Evolutionary conservation across 169 alveolate species (phyloP), one percentile per base, ranked within the genome.

Genomic region (Plasmodium yoelii): DNA sequence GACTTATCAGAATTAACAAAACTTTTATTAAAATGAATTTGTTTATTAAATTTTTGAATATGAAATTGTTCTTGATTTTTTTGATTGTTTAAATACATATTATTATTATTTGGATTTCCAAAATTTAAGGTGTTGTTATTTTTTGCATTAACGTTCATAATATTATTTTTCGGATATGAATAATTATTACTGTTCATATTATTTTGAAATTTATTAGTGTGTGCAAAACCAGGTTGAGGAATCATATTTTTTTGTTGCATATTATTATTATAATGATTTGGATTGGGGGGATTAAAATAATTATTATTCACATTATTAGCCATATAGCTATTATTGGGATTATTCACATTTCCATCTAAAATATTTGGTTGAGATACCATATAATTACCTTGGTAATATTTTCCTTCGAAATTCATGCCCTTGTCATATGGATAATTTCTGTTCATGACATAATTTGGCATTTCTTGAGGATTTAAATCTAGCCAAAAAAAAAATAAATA

Each of bases 201-300:
- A 67, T 67, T 73, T 7, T 12, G 49, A 59, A 44, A 74, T 67
- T 73, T 74, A 61, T 74, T 74, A n/a, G 74, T 64, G 59, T n/a
- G 46, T 73, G 47, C 18, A 55, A 19, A 74, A 74, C 34, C 63
- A 10, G 68, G 39, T 8, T 39, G 65, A 28, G 88, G 39, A 34
- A 22, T 64, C 10, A 60, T 7, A 24, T 64, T 64, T 24, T 74
- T 73, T 44, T 59, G 73, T 47, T 57, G 87, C 18, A 15, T 47
- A 24, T 57, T 55, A 18, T 64, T 73, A 53, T 57, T 49, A 24
- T 46, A 42, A 51, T 53, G 56, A 28, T 65, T 59, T 19, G 70
- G 22, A 74, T 74, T 74, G 5, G 24, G 42, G 42, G 42, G 42
- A 34, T 34, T 34, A 34, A 34, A 28, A 55, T n/a, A 74, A 64